Base-by-base conservation (phyloP, 2,329 filamentous ascomycete genomes). In the Dactylonectria macrodidyma region DNA sequence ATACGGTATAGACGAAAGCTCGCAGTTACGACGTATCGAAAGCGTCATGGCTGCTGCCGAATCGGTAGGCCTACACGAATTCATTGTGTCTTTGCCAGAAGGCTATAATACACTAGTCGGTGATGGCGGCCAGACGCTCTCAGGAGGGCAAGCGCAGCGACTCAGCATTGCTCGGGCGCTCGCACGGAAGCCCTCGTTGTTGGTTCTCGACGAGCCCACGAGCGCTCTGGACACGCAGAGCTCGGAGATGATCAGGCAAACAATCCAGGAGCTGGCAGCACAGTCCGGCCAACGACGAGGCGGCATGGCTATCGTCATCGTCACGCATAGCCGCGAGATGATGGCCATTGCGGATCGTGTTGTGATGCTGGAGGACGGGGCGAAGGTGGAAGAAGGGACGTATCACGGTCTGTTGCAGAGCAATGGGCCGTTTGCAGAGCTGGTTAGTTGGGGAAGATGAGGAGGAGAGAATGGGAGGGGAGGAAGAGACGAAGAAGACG, bases 181-280 rank as follows among this genome's bases (percentile, higher is more conserved):
- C 0, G 87, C 93, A 0, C 87, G 94, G 0, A 84, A 86, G 14
- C 95, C 95, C 0, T 86, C 87, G 47, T 84, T 98, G 2, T 82
- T 98, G 16, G 87, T 98, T 2, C 82, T 98, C 2, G 95, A 98
- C 74, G 95, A 98, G 81, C 93, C 95, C 1, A 98, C 95, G 0
- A 93, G 91, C 30, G 92, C 92, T 0, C 84, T 98, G 0, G 95
- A 98, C 75, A 85, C 87, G 0, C 88, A 91, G 72, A 91, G 88
- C 46, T 91, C 93, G 0, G 86, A 86, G 3, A 81, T 86, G 2
- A 87, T 98, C 3, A 84, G 92, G 12, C 81, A 87, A 9, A 91
- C 91, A 0, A 85, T 97, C 47, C 79, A 79, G 41, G 76, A 77
- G 0, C 80, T 96, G 1, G 82, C 91, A 12, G 68, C 73, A 1